Evolutionary conservation across 1,139 yeast species (phyloP).

Genomic region (Suhomyces bribrorum): DNA sequence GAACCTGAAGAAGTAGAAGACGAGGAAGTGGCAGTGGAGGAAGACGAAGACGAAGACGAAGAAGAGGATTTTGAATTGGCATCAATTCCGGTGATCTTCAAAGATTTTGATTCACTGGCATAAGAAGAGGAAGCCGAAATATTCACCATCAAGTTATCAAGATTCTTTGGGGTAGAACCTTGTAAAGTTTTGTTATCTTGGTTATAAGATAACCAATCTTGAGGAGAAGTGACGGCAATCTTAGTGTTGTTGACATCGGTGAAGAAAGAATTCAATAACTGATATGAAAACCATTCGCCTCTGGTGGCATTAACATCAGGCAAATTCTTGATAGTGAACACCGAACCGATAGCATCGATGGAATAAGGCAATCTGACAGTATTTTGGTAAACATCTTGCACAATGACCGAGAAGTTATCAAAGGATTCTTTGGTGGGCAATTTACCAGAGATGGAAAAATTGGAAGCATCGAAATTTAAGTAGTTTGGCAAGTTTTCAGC

Average conservation of each 20-base stretch:
- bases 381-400: constrained; percentile 67
- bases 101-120: constrained; percentile 39
- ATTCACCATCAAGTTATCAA: constrained; percentile 49
- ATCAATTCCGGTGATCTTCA: constrained; percentile 59
- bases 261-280: constrained; percentile 53
- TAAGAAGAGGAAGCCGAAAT: constrained; percentile 52
- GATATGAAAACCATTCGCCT: constrained; percentile 58
- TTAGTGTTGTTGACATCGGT: constrained; percentile 54
- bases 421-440: constrained; percentile 50
- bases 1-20: constrained; percentile 23
- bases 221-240: constrained; percentile 43
- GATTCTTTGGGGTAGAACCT: constrained; percentile 67
- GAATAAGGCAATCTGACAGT: constrained; percentile 58
- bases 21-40: constrained; percentile 21
- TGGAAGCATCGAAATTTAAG: constrained; percentile 48
- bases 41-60: constrained; percentile 18
- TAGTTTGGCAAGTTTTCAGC: constrained; percentile 59
- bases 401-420: constrained; percentile 54
- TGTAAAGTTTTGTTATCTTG: constrained; percentile 60
- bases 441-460: constrained; percentile 56
- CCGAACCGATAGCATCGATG: constrained; percentile 46
- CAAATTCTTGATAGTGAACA: constrained; percentile 55
- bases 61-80: constrained; percentile 16
- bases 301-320: constrained; percentile 67
- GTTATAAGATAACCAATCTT: constrained; percentile 66